Conservation (phyloP, 192 early-diverging fungal genomes). For the Phlyctochytrium arcticum region DNA sequence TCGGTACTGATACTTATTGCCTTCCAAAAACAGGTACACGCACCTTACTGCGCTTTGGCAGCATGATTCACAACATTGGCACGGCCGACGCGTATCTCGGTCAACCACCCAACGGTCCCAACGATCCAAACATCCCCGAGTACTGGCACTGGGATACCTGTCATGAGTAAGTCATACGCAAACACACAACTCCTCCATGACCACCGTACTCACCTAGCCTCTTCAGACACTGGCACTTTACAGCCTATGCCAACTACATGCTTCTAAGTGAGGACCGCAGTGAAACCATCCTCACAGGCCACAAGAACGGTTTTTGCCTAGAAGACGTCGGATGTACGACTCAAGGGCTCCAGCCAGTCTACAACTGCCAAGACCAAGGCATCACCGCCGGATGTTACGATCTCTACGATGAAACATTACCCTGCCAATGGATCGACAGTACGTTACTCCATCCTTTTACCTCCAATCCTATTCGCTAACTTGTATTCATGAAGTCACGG, state of each 20-base stretch:
- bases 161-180: slow-evolving; percentile 12
- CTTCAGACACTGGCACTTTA: slow-evolving; percentile 36
- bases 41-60: slow-evolving; percentile 23
- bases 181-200: not conserved
- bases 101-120: slow-evolving; percentile 4
- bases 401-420: slow-evolving; percentile 33
- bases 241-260: slow-evolving; percentile 30
- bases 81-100: slow-evolving; percentile 26
- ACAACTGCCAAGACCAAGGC: slow-evolving; percentile 32
- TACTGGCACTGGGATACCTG: slow-evolving; percentile 35
- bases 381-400: slow-evolving; percentile 27
- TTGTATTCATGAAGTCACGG: slow-evolving; percentile 12
- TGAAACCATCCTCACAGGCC: slow-evolving; percentile 3
- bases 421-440: slow-evolving; percentile 36
- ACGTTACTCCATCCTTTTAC: slow-evolving; percentile 2
- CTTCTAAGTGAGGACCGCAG: slow-evolving; percentile 15
- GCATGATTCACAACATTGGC: slow-evolving; percentile 30
- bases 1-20: not conserved
- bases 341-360: not conserved
- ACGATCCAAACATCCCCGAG: slow-evolving; percentile 14
- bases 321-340: slow-evolving; percentile 29
- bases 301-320: slow-evolving; percentile 37
- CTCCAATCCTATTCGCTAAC: not conserved
- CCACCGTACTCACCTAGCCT: not conserved
- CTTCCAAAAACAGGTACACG: slow-evolving; percentile 5